phyloP scores from a whole-genome alignment of 139 green algal genomes.

The Nannochloris sp. region DNA sequence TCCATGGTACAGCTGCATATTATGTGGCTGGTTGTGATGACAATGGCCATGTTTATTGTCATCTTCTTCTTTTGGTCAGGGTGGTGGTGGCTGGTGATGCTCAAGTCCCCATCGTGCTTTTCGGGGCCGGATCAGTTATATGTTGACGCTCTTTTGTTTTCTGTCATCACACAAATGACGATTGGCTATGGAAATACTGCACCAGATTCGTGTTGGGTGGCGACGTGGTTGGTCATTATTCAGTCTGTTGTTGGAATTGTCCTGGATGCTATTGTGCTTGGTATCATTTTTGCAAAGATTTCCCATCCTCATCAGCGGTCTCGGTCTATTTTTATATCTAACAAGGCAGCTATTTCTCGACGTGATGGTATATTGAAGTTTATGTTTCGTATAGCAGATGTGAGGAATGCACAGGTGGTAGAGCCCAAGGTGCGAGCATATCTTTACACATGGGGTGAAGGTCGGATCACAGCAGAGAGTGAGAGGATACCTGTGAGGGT shows the following conservation, averaged over 20 bases:
- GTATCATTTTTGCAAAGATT: conserved; percentile 73
- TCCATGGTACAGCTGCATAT: conserved; percentile 42
- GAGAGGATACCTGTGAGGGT: conserved; percentile 56
- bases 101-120: conserved; percentile 21
- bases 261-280: conserved; percentile 65
- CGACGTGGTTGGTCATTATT: conserved; percentile 44
- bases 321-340: conserved; percentile 75
- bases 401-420: conserved; percentile 39
- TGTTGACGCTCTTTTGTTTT: conserved; percentile 41
- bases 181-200: conserved; percentile 62
- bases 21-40: conserved; percentile 16
- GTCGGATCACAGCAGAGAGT: conserved; percentile 63
- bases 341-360: conserved; percentile 61
- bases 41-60: conserved; percentile 27
- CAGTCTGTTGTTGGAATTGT: conserved; percentile 63
- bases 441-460: conserved; percentile 70
- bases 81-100: conserved; percentile 25
- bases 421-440: conserved; percentile 14
- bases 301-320: conserved; percentile 69
- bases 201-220: conserved; percentile 59
- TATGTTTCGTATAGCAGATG: conserved; percentile 84
- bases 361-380: conserved; percentile 85
- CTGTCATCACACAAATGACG: conserved; percentile 26
- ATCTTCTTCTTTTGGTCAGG: conserved; percentile 37
- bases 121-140: conserved; percentile 28